Percentiles rank a stretch among this genome's conserved stretches.
These are phyloP conservation scores for Amylocarpus encephaloides DNA, from an alignment of 2,329 filamentous ascomycete genomes.

Conservation along the genomic window DNA sequence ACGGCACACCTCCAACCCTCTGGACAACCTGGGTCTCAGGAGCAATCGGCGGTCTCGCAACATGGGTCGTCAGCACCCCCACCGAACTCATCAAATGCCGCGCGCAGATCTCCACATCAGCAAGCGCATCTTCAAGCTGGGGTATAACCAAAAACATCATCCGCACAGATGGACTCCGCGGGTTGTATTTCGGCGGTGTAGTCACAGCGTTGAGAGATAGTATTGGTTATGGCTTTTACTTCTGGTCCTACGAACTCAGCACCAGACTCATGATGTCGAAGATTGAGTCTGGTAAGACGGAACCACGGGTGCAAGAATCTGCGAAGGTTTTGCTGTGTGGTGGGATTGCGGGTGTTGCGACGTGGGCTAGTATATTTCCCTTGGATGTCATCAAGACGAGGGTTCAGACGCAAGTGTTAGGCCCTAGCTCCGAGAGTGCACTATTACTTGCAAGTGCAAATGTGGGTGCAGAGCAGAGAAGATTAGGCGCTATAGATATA, in stretches of 20 bases:
- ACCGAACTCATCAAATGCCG: slow-evolving; percentile 90
- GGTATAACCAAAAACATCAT: slow-evolving; percentile 57
- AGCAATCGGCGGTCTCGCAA: slow-evolving; percentile 73
- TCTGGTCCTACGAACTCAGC: slow-evolving; percentile 82
- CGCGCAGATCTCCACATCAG: slow-evolving; percentile 57
- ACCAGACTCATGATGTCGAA: slow-evolving; percentile 48
- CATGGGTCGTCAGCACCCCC: slow-evolving; percentile 78
- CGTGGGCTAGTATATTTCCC: slow-evolving; percentile 87
- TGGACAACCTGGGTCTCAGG: slow-evolving; percentile 73
- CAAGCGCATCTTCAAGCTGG: slow-evolving; percentile 35
- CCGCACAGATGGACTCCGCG: slow-evolving; percentile 52
- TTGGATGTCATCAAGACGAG: slow-evolving; percentile 89
- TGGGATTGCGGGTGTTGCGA: slow-evolving; percentile 78
- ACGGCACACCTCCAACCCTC: slow-evolving; percentile 42
- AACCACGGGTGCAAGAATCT: slow-evolving; percentile 38
- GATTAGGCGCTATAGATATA: slow-evolving; percentile 53
- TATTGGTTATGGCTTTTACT: slow-evolving; percentile 96
- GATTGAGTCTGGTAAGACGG: slow-evolving; percentile 7
- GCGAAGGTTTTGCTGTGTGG: slow-evolving; percentile 72
- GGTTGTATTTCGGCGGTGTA: slow-evolving; percentile 73
- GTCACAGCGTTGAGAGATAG: slow-evolving; percentile 80
- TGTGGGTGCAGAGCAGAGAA: slow-evolving; percentile 18
- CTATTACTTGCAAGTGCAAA: slow-evolving; percentile 31
- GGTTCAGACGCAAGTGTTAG: slow-evolving; percentile 65
- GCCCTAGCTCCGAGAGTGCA: slow-evolving; percentile 20